These are phyloP conservation scores for Cryptosporidium ubiquitum DNA, from an alignment of 169 alveolate genomes.

Conservation along the genomic window DNA sequence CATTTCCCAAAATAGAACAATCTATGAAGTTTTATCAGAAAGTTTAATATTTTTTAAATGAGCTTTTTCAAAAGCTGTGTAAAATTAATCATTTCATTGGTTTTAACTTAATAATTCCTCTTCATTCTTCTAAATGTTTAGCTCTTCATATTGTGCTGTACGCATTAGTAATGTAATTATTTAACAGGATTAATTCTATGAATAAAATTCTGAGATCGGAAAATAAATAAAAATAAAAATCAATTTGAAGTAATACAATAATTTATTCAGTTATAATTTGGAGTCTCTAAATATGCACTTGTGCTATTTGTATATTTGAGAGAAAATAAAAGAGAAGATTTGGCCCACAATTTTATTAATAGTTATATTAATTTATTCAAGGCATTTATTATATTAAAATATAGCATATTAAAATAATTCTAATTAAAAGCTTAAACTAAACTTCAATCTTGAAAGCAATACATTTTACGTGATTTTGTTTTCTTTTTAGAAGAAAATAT, in stretches of 20 bases:
- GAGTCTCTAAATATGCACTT: neutral
- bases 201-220: neutral
- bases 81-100: neutral
- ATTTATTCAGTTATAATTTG: neutral
- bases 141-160: no score
- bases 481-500: neutral
- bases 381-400: no score
- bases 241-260: no score
- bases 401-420: neutral
- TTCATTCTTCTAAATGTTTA: no score
- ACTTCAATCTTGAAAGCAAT: neutral
- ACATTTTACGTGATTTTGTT: neutral
- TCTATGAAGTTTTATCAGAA: neutral
- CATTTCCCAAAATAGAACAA: neutral
- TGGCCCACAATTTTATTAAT: neutral
- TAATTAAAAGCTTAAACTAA: no score
- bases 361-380: neutral
- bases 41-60: neutral
- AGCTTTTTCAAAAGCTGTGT: neutral
- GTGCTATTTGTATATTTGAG: neutral
- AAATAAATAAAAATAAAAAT: no score
- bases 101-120: no score
- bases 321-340: neutral
- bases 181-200: neutral
- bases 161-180: neutral